Evolutionary conservation across 2,329 filamentous ascomycete species (phyloP), one percentile per base, ranked within the genome.

Genomic region (Thielaviopsis euricoi): DNA sequence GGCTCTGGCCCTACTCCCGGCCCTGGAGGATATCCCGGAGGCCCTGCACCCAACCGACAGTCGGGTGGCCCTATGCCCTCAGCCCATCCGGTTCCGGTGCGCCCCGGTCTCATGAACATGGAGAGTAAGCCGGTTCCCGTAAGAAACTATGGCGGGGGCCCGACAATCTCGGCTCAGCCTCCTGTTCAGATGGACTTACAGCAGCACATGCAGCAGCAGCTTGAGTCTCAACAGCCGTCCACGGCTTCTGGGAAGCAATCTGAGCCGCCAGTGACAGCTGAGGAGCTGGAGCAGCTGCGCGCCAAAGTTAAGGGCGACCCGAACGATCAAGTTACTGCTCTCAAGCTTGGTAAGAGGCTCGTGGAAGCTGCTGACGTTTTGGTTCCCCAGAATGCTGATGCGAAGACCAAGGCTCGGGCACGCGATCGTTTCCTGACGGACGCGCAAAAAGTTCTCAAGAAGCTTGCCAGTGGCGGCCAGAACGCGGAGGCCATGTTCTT

Each of bases 401-500:
- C 89, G 43, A 84, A 84, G 64, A 80, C 83, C 9, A 82, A 85
- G 23, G 78, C 81, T 9, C 88, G 93, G 64, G 76, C 83, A 1
- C 84, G 89, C 29, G 91, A 97, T 64, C 84, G 84, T 59, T 97
- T 91, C 67, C 74, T 91, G 17, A 73, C 84, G 63, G 93, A 97
- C 66, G 89, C 89, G 0, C 82, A 93, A 67, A 97, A 96, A 70
- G 82, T 90, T 23, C 74, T 97, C 50, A 96, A 96, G 74, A 96
- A 95, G 69, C 76, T 97, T 10, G 82, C 84, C 7, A 55, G 46
- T 53, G 79, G 78, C 55, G 76, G 75, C 13, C 83, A 86, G 61
- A 87, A 91, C 65, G 71, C 82, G 0, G 89, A 95, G 9, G 90
- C 91, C 29, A 95, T 95, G 82, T 98, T 98, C 71, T 89, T 88